phyloP scores from a whole-genome alignment of 2,329 filamentous ascomycete species.

The Xylaria sp. region DNA sequence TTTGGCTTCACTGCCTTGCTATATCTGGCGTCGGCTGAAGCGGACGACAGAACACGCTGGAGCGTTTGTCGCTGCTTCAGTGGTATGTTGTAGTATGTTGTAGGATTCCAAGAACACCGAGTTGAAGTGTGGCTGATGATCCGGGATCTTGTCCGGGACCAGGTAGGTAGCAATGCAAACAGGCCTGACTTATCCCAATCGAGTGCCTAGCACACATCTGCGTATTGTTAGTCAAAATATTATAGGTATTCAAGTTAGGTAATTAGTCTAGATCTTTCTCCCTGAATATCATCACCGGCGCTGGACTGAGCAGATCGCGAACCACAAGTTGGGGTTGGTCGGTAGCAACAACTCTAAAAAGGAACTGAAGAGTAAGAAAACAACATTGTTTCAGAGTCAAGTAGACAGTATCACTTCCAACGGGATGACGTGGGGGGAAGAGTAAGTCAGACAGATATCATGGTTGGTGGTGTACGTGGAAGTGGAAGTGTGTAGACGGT shows the following conservation, averaged over 20 bases:
- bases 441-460: slow-evolving; percentile 7
- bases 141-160: not conserved
- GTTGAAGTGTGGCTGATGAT: not conserved
- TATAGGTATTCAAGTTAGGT: not conserved
- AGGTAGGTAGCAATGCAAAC: not conserved
- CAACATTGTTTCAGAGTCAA: not conserved
- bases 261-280: not conserved
- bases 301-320: slow-evolving; percentile 14
- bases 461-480: not conserved
- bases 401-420: slow-evolving; percentile 13
- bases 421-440: slow-evolving; percentile 12
- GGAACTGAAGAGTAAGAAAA: not conserved
- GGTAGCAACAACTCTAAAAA: not conserved
- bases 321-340: not conserved
- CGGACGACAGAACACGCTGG: slow-evolving; percentile 22
- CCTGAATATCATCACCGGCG: not conserved
- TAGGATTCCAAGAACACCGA: slow-evolving; percentile 8
- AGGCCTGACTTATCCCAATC: not conserved
- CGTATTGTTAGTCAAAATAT: not conserved
- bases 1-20: slow-evolving; percentile 32
- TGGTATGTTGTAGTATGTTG: slow-evolving; percentile 16
- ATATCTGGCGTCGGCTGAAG: slow-evolving; percentile 33
- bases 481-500: not conserved
- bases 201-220: not conserved
- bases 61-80: slow-evolving; percentile 11